Percentiles rank a stretch among this genome's conserved stretches.
Conservation (phyloP, 2,329 filamentous ascomycete species). For the Paraconiothyrium brasiliense region DNA sequence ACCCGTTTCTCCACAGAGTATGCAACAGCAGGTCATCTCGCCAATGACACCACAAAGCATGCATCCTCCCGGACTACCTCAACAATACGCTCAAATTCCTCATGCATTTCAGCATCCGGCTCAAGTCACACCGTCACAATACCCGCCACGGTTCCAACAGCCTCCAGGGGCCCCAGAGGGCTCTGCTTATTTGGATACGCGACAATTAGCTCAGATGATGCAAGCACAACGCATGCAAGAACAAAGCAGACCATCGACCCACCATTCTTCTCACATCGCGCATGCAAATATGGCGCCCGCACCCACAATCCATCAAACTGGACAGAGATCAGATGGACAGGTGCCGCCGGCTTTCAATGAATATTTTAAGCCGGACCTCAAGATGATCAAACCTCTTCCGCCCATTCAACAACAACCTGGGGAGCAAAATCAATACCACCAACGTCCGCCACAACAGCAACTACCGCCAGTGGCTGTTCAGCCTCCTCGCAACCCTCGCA, state of each 20-base stretch:
- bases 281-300: slow-evolving; percentile 5
- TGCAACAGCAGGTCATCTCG: slow-evolving; percentile 21
- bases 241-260: slow-evolving; percentile 17
- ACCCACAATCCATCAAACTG: slow-evolving; percentile 10
- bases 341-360: slow-evolving; percentile 28
- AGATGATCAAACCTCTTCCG: slow-evolving; percentile 19
- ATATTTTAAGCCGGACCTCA: slow-evolving; percentile 37
- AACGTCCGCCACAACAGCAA: slow-evolving; percentile 19
- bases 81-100: slow-evolving; percentile 13
- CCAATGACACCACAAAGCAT: slow-evolving; percentile 15
- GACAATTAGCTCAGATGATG: slow-evolving; percentile 31
- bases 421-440: slow-evolving; percentile 21
- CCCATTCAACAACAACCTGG: slow-evolving; percentile 4
- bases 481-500: slow-evolving; percentile 23
- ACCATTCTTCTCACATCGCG: slow-evolving; percentile 16
- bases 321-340: slow-evolving; percentile 21
- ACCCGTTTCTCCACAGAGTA: slow-evolving; percentile 17
- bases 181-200: slow-evolving; percentile 32
- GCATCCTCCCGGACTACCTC: slow-evolving; percentile 21
- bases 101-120: slow-evolving; percentile 17
- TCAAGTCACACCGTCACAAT: slow-evolving; percentile 3
- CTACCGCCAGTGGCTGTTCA: slow-evolving; percentile 19
- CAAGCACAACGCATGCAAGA: slow-evolving; percentile 31
- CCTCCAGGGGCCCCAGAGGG: slow-evolving; percentile 20
- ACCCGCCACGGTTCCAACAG: slow-evolving; percentile 1